phyloP scores from a whole-genome alignment of 2,329 filamentous ascomycete species.

The Byssothecium circinans region DNA sequence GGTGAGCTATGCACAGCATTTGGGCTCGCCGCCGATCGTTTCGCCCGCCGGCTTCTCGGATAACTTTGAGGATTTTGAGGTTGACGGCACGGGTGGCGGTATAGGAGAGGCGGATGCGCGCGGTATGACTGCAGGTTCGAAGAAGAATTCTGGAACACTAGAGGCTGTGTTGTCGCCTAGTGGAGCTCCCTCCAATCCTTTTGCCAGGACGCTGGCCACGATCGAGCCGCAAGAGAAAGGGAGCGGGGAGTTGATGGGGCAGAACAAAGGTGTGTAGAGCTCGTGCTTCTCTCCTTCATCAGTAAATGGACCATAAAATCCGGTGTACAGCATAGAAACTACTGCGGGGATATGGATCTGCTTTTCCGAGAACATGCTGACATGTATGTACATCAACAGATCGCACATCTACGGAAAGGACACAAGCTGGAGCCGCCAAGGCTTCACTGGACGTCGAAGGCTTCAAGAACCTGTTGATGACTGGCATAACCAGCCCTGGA shows the following conservation, averaged over 20 bases:
- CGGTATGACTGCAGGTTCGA: slow-evolving; percentile 27
- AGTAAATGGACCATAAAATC: not conserved
- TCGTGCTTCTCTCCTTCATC: not conserved
- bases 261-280: slow-evolving; percentile 16
- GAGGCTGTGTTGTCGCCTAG: slow-evolving; percentile 19
- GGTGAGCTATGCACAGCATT: slow-evolving; percentile 15
- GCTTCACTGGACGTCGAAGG: slow-evolving; percentile 72
- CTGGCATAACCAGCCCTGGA: slow-evolving; percentile 60
- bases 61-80: slow-evolving; percentile 14
- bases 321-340: not conserved
- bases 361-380: slow-evolving; percentile 1
- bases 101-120: slow-evolving; percentile 26
- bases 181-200: slow-evolving; percentile 40
- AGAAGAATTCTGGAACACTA: slow-evolving; percentile 16
- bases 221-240: slow-evolving; percentile 35
- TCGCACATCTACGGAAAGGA: slow-evolving; percentile 30
- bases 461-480: slow-evolving; percentile 75
- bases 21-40: slow-evolving; percentile 19
- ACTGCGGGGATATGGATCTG: not conserved
- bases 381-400: slow-evolving; percentile 14
- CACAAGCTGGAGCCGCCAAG: slow-evolving; percentile 30
- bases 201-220: slow-evolving; percentile 43
- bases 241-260: slow-evolving; percentile 18
- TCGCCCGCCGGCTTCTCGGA: slow-evolving; percentile 23
- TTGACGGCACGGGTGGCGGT: slow-evolving; percentile 23